Evolutionary conservation across 129 eudicot species (phyloP).

Genomic region (Ambrosia trifida): DNA sequence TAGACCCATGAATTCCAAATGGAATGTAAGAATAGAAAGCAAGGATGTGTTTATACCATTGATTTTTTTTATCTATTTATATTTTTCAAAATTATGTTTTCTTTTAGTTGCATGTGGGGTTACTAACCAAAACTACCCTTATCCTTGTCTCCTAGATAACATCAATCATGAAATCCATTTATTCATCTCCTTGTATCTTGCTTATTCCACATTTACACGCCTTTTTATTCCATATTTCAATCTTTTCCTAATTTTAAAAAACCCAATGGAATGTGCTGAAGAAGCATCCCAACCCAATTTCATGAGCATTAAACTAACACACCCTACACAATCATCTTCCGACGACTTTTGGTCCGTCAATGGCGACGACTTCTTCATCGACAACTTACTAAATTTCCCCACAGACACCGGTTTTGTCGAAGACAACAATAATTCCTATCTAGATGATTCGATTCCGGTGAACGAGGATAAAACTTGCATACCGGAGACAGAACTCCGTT

Average conservation of each 20-base stretch:
- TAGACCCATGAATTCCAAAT: too few relatives aligned
- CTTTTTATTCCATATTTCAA: background rate
- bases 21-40: too few relatives aligned
- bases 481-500: conserved; percentile 41
- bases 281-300: conserved; percentile 42
- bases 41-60: too few relatives aligned
- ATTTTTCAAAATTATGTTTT: background rate
- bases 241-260: conserved; percentile 18
- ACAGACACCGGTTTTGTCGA: conserved; percentile 30
- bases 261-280: conserved; percentile 47
- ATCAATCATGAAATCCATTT: conserved; percentile 24
- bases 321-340: conserved; percentile 7
- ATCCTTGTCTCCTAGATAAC: conserved; percentile 30
- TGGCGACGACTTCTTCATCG: conserved; percentile 54
- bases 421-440: conserved; percentile 13
- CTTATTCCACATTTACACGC: background rate
- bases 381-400: conserved; percentile 62
- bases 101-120: conserved; percentile 18
- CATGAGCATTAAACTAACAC: conserved; percentile 10
- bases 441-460: background rate
- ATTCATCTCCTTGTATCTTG: conserved; percentile 16
- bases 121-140: conserved; percentile 2
- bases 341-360: conserved; percentile 34
- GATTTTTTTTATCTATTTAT: too few relatives aligned
- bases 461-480: conserved; percentile 16